phyloP scores from a whole-genome alignment of 2,329 filamentous ascomycete genomes.

The Phialophora expanda region DNA sequence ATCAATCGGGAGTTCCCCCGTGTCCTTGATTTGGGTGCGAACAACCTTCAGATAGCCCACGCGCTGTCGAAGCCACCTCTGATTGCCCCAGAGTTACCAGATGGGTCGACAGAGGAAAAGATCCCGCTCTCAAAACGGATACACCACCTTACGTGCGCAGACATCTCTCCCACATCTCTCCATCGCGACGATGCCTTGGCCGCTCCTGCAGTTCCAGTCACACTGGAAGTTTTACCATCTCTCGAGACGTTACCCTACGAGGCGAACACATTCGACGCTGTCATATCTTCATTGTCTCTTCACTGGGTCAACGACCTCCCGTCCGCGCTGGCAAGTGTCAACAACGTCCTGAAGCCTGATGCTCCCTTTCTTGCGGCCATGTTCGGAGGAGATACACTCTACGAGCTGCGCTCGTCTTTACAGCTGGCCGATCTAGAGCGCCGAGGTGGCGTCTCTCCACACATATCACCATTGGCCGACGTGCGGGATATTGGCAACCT shows the following conservation, averaged over 20 bases:
- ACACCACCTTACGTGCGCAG: conserved; percentile 75
- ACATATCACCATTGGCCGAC: conserved; percentile 89
- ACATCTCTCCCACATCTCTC: conserved; percentile 77
- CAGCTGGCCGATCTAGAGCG: conserved; percentile 92
- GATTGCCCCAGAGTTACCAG: conserved; percentile 54
- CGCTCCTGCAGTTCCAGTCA: conserved; percentile 71
- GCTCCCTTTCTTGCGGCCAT: conserved; percentile 92
- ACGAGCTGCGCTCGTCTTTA: conserved; percentile 87
- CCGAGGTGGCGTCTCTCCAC: conserved; percentile 86
- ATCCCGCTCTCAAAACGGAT: conserved; percentile 72
- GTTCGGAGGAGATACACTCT: conserved; percentile 93
- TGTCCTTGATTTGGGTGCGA: conserved; percentile 91
- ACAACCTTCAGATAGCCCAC: conserved; percentile 90
- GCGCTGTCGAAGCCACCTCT: conserved; percentile 70
- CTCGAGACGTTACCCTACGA: conserved; percentile 75
- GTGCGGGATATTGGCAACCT: conserved; percentile 89
- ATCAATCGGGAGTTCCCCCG: conserved; percentile 86
- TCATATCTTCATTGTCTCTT: conserved; percentile 84
- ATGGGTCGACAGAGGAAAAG: conserved; percentile 28
- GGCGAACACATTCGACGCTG: conserved; percentile 80
- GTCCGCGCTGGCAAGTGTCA: conserved; percentile 80
- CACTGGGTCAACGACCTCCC: conserved; percentile 99
- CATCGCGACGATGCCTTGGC: conserved; percentile 71
- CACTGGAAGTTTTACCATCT: conserved; percentile 71
- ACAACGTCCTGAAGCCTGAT: conserved; percentile 85